phyloP scores from a whole-genome alignment of 139 green algal genomes.

The Tetradesmus lagerheimii region DNA sequence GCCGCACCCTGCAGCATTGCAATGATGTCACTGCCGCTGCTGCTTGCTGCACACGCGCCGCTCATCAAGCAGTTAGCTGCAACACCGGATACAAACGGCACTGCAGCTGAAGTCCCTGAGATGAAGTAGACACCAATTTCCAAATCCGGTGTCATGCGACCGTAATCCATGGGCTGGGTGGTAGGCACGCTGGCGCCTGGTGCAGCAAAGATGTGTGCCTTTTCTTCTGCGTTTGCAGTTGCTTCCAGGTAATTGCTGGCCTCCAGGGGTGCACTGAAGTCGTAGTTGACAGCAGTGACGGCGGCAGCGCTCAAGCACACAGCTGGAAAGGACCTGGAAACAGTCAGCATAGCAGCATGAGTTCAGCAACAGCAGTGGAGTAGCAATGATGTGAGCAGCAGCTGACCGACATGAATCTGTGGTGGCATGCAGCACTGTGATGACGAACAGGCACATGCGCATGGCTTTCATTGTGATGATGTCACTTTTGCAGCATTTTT shows the following conservation, averaged over 20 bases:
- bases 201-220: constrained; percentile 4
- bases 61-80: constrained; percentile 24
- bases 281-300: not conserved
- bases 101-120: not conserved
- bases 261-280: not conserved
- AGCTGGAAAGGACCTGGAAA: not conserved
- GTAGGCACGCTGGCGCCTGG: not conserved
- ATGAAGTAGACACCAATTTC: not conserved
- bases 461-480: too few species aligned
- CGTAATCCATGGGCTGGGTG: not conserved
- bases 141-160: not conserved
- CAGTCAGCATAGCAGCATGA: not conserved
- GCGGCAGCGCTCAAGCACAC: not conserved
- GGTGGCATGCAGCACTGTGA: too few species aligned
- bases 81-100: not conserved
- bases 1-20: not conserved
- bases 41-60: not conserved
- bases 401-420: too few species aligned
- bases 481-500: too few species aligned
- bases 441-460: too few species aligned
- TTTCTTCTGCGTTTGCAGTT: not conserved
- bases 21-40: not conserved
- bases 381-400: not conserved
- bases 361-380: not conserved
- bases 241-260: constrained; percentile 8